phyloP scores from a whole-genome alignment of 306 rosid species.

The Cicer yamashitae region DNA sequence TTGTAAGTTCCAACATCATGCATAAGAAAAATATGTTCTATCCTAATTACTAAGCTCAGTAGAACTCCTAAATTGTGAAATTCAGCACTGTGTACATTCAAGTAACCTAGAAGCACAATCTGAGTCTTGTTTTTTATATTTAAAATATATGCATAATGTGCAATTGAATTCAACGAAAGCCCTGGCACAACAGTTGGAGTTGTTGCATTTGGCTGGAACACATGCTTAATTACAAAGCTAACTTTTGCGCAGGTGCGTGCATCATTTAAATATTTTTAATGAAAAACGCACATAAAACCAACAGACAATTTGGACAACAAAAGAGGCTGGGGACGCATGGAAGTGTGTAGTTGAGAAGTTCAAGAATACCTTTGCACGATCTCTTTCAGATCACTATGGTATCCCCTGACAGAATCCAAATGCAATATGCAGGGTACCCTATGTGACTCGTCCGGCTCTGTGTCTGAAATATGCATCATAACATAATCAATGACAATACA shows the following conservation, averaged over 20 bases:
- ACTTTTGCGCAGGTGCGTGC: too few relatives aligned
- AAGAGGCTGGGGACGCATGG: not conserved
- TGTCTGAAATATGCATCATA: slow-evolving; percentile 56
- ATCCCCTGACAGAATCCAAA: slow-evolving; percentile 85
- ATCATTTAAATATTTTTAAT: too few relatives aligned
- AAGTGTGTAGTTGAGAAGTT: slow-evolving; percentile 38
- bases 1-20: too few relatives aligned
- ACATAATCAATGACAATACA: not conserved
- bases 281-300: not conserved
- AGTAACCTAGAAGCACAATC: slow-evolving; percentile 5
- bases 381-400: slow-evolving; percentile 70
- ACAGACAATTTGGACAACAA: not conserved
- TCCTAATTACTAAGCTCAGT: not conserved
- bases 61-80: not conserved
- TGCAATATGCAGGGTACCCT: slow-evolving; percentile 81
- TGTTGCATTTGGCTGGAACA: too few relatives aligned
- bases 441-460: slow-evolving; percentile 46
- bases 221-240: too few relatives aligned
- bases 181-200: too few relatives aligned
- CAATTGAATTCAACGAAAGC: too few relatives aligned
- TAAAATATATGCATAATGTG: too few relatives aligned
- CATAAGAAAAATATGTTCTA: not conserved
- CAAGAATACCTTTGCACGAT: slow-evolving; percentile 72
- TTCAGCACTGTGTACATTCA: not conserved
- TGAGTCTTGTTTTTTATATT: slow-evolving; percentile 52